Base-by-base conservation (phyloP, 169 alveolate genomes). In the Eimeria acervulina region DNA sequence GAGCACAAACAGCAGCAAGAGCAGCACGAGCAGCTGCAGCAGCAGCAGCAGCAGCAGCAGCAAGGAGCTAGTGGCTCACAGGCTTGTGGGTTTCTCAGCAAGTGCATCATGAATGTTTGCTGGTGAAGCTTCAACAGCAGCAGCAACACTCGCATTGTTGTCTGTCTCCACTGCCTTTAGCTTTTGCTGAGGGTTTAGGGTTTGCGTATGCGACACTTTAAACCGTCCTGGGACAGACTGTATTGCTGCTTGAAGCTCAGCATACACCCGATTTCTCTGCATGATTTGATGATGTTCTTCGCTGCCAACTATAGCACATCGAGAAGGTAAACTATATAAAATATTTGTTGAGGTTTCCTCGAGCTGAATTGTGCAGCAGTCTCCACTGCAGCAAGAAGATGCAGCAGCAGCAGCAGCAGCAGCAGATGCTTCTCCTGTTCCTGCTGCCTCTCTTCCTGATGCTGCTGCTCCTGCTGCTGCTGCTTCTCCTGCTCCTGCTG, bases 101-200 rank as follows among this genome's bases (percentile, higher is more conserved):
- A 76, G 59, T 3, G 87, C 87, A 26, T 76, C 87, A 38, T 76
- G 87, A 0, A 76, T 76, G 61, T 5, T 26, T 1, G 87, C 87
- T 6, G 87, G 87, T 8, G 87, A 33, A 23, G 87, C 87, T 8
- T 10, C 61, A 2, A 76, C 55, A 13, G 38, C 87, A 19, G 10
- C 36, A 36, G 21, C 40, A 15, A 40, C 36, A 2, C 33, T 12
- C 2, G 28, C 61, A 10, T 38, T 36, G n/a, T 38, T 33, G 26
- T 42, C 87, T 76, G 87, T 76, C 0, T 33, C 87, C 0, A 26
- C 87, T 15, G 87, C 26, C 21, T 76, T 10, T 23, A 76, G 87
- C 7, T 76, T 76, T 42, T 76, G 87, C 33, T 76, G 87, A 33
- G 87, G 87, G 87, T 76, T 76, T 36, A 76, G 61, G 55, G 87